phyloP scores from a whole-genome alignment of 2,329 filamentous ascomycete species.

The Helminthosporium solani region DNA sequence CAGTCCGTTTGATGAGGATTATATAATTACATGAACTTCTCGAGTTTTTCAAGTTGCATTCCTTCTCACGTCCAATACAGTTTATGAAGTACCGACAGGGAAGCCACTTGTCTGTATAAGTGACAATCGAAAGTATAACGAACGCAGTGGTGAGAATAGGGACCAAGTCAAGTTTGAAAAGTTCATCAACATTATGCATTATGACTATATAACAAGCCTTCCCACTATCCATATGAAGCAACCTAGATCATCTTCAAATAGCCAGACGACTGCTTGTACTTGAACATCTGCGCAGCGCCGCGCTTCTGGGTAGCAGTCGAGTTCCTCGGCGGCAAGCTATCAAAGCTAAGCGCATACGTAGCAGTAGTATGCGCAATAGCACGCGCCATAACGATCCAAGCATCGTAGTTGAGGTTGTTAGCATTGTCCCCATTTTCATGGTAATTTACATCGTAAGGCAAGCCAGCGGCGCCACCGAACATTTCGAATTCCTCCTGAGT shows the following conservation, averaged over 20 bases:
- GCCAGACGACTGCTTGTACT: constrained; percentile 8
- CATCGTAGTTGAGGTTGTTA: constrained; percentile 55
- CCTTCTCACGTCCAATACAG: no score
- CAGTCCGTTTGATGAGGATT: no score
- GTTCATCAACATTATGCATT: not conserved
- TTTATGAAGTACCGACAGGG: no score
- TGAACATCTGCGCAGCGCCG: constrained; percentile 4
- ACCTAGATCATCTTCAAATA: constrained; percentile 10
- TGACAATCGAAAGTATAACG: no score
- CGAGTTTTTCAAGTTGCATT: no score
- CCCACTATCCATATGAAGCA: not conserved
- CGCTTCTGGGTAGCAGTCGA: constrained; percentile 14
- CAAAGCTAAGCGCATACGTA: constrained; percentile 37
- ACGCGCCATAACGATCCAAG: constrained; percentile 57
- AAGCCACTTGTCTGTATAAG: no score
- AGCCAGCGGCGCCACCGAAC: constrained; percentile 70
- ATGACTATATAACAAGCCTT: not conserved
- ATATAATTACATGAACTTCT: no score
- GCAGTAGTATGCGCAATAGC: constrained; percentile 57
- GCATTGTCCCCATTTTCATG: constrained; percentile 56
- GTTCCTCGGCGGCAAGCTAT: constrained; percentile 32
- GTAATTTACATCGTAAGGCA: constrained; percentile 59
- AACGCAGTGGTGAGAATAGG: no score
- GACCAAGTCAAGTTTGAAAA: no score
- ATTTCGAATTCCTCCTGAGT: constrained; percentile 62